These are phyloP conservation scores for Ceratocystis albifundus DNA, from an alignment of 2,329 filamentous ascomycete species.

Conservation along the genomic window DNA sequence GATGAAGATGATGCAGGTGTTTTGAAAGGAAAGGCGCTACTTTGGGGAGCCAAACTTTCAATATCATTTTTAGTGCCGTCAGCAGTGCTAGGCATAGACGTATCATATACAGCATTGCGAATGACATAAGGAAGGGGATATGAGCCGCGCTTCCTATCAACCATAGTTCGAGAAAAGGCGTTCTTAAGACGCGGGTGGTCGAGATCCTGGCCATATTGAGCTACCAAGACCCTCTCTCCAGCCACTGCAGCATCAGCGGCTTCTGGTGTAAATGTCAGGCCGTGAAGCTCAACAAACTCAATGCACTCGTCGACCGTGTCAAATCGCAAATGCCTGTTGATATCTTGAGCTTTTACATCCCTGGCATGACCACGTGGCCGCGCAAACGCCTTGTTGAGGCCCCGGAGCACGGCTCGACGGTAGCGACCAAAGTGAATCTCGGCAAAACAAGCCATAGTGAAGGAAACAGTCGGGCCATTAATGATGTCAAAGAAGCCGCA, in stretches of 20 bases:
- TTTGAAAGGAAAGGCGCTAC: neutral
- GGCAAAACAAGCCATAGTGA: constrained; percentile 58
- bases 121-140: constrained; percentile 45
- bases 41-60: neutral
- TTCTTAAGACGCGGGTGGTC: constrained; percentile 43
- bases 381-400: constrained; percentile 44
- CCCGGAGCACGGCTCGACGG: constrained; percentile 46
- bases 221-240: constrained; percentile 8
- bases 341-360: constrained; percentile 45
- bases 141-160: constrained; percentile 48
- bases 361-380: constrained; percentile 46
- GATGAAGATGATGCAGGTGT: neutral
- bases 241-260: constrained; percentile 33
- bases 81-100: constrained; percentile 15
- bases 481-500: constrained; percentile 50
- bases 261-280: constrained; percentile 39
- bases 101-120: constrained; percentile 43
- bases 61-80: neutral
- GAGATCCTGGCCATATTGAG: constrained; percentile 34
- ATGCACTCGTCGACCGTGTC: constrained; percentile 57
- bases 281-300: constrained; percentile 49
- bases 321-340: constrained; percentile 52
- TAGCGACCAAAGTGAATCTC: constrained; percentile 55
- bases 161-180: constrained; percentile 43
- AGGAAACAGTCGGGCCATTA: constrained; percentile 45